Conservation (phyloP, 495 filamentous ascomycete genomes). For the Neurospora sp. region DNA sequence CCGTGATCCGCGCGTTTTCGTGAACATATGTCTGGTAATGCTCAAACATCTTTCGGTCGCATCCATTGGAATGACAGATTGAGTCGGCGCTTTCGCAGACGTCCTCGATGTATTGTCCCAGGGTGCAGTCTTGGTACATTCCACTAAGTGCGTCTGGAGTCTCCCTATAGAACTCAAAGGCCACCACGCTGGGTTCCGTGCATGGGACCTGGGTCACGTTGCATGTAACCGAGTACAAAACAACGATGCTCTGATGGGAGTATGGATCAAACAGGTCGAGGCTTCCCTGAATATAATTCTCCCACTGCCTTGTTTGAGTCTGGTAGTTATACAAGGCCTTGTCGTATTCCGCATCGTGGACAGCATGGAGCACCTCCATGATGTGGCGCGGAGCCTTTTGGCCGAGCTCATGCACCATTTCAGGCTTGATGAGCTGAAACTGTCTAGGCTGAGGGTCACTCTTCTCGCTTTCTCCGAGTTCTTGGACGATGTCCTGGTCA, state of each 20-base stretch:
- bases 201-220: conserved; percentile 87
- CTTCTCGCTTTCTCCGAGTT: conserved; percentile 48
- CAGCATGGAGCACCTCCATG: conserved; percentile 85
- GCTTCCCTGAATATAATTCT: conserved; percentile 76
- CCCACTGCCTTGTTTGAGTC: conserved; percentile 92
- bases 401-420: conserved; percentile 80
- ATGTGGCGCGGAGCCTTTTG: conserved; percentile 71
- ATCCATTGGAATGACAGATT: conserved; percentile 71
- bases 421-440: conserved; percentile 83
- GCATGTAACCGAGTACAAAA: conserved; percentile 90
- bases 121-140: conserved; percentile 78
- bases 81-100: conserved; percentile 65
- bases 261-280: conserved; percentile 85
- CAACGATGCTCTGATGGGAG: conserved; percentile 87
- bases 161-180: conserved; percentile 86
- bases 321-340: conserved; percentile 88
- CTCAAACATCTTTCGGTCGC: conserved; percentile 79
- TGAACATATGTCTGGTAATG: conserved; percentile 98
- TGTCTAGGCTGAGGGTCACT: conserved; percentile 41
- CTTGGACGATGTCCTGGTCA: conserved; percentile 60
- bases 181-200: conserved; percentile 74
- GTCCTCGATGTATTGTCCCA: conserved; percentile 94
- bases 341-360: conserved; percentile 93
- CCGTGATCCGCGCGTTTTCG: conserved; percentile 83
- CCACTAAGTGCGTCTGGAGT: conserved; percentile 48